A percentile compares a stretch with the other conserved stretches of the same genome.
These are phyloP conservation scores for Lithocarpus polystachyus DNA, from an alignment of 306 rosid species.

Conservation along the genomic window DNA sequence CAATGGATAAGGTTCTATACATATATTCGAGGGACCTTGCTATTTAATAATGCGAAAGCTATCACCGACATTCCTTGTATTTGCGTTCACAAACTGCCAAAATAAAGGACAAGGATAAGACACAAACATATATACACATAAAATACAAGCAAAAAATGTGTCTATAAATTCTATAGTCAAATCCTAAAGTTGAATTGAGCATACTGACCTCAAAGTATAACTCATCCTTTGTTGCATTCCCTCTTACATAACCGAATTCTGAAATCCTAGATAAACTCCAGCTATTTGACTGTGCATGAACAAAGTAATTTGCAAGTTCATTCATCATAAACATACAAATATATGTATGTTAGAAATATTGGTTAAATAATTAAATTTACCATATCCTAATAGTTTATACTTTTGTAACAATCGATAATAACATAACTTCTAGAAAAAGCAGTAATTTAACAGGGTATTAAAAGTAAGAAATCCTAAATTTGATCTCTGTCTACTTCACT, in stretches of 20 bases:
- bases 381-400: too few species aligned
- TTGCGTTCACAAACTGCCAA: slow-evolving; percentile 41
- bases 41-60: slow-evolving; percentile 34
- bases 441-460: too few species aligned
- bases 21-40: neutral
- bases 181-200: neutral
- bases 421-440: too few species aligned
- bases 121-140: neutral
- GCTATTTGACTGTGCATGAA: neutral
- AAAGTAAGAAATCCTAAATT: too few species aligned
- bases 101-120: neutral
- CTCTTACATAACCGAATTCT: slow-evolving; percentile 45
- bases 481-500: too few species aligned
- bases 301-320: neutral
- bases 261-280: slow-evolving; percentile 43
- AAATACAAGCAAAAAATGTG: neutral
- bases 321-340: neutral
- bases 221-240: slow-evolving; percentile 37
- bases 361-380: too few species aligned
- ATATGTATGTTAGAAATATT: too few species aligned
- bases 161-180: neutral
- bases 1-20: neutral
- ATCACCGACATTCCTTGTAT: slow-evolving; percentile 26
- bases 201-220: slow-evolving; percentile 41
- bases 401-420: too few species aligned